These are phyloP conservation scores for Astrephomene gubernaculifera DNA, from an alignment of 139 green algal species.

Conservation along the genomic window DNA sequence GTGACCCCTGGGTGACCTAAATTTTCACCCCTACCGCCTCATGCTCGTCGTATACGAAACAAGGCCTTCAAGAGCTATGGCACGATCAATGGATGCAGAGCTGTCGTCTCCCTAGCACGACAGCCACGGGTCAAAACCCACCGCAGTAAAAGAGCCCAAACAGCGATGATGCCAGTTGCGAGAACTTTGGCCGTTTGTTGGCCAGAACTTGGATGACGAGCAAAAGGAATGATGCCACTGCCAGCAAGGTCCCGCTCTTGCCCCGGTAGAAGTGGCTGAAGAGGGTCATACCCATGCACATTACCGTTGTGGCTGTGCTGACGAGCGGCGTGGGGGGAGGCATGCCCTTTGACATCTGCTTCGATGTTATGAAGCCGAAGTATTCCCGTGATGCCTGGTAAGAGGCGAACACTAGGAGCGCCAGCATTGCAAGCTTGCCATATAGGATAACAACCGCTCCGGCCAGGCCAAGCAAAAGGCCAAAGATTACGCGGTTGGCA, in stretches of 20 bases:
- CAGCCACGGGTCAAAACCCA: conserved; percentile 45
- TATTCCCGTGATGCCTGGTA: conserved; percentile 84
- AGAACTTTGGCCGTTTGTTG: conserved; percentile 79
- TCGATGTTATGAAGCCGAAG: conserved; percentile 75
- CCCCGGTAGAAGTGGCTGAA: conserved; percentile 60
- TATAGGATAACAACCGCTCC: conserved; percentile 71
- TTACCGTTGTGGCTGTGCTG: conserved; percentile 68
- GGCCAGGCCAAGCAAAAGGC: conserved; percentile 66
- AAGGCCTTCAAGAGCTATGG: too few relatives aligned
- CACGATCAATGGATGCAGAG: not conserved
- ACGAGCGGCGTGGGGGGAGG: conserved; percentile 73
- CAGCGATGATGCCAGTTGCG: conserved; percentile 85
- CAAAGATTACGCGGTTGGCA: conserved; percentile 72
- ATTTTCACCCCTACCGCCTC: too few relatives aligned
- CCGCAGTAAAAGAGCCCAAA: conserved; percentile 96
- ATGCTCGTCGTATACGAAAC: too few relatives aligned
- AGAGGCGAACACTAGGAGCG: conserved; percentile 66
- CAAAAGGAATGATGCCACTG: conserved; percentile 84
- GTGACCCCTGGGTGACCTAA: too few relatives aligned
- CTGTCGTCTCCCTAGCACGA: not conserved
- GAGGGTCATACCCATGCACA: conserved; percentile 78
- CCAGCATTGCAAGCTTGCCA: conserved; percentile 70
- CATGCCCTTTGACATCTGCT: conserved; percentile 73
- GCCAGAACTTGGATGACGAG: conserved; percentile 82
- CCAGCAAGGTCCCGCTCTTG: conserved; percentile 64